Percentiles rank a stretch among this genome's conserved stretches.
Conservation (phyloP, 495 filamentous ascomycete genomes). For the Apodospora peruviana region DNA sequence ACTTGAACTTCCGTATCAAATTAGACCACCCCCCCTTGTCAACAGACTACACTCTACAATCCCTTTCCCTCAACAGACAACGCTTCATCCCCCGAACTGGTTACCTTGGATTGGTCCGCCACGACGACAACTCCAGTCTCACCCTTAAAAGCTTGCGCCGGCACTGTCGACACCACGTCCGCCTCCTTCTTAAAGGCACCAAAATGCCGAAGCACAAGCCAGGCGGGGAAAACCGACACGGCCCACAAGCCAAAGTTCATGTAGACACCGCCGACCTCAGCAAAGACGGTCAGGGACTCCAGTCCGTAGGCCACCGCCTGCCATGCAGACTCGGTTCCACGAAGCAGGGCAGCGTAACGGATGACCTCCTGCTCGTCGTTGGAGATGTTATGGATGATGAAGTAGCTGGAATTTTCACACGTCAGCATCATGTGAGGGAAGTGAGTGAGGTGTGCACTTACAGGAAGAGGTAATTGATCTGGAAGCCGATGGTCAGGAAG, state of each 20-base stretch:
- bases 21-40: too few relatives aligned
- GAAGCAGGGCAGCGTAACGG: slow-evolving; percentile 53
- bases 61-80: too few relatives aligned
- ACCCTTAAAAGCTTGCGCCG: too few relatives aligned
- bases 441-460: slow-evolving; percentile 21
- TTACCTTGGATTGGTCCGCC: too few relatives aligned
- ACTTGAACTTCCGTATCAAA: too few relatives aligned
- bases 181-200: slow-evolving; percentile 24
- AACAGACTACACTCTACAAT: too few relatives aligned
- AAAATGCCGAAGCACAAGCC: slow-evolving; percentile 51
- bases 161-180: too few relatives aligned
- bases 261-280: slow-evolving; percentile 54
- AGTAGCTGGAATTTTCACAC: slow-evolving; percentile 44
- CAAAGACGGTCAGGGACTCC: slow-evolving; percentile 50
- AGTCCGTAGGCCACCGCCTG: slow-evolving; percentile 60
- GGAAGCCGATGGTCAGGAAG: slow-evolving; percentile 54
- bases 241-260: slow-evolving; percentile 61
- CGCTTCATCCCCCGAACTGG: too few relatives aligned
- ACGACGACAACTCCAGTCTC: too few relatives aligned
- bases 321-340: slow-evolving; percentile 58
- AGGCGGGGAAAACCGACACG: slow-evolving; percentile 50
- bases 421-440: neutral
- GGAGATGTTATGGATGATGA: slow-evolving; percentile 55
- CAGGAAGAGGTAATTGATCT: slow-evolving; percentile 60
- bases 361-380: slow-evolving; percentile 51